Conservation (phyloP, 352 stramenopile genomes). For the Globisporangium okanoganense region DNA sequence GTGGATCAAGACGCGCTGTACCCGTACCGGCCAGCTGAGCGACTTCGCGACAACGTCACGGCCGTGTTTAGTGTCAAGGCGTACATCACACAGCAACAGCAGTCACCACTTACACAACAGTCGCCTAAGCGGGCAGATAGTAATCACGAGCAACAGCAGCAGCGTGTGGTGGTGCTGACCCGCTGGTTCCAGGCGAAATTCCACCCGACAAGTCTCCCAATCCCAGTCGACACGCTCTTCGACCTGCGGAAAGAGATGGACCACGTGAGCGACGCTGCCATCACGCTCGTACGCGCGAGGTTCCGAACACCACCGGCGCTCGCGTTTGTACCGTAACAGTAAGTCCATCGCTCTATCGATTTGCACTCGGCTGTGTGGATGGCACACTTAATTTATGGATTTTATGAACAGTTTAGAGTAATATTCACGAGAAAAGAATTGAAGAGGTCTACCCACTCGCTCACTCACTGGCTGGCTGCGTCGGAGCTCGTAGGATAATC, state of each 20-base stretch:
- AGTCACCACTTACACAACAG: neutral
- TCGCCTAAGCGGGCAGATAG: too few species aligned
- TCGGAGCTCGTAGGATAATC: neutral
- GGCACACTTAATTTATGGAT: neutral
- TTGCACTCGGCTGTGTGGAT: too few species aligned
- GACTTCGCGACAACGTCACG: neutral
- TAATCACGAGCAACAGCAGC: neutral
- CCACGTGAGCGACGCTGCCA: neutral
- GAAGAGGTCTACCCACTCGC: neutral
- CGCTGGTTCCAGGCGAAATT: slow-evolving; percentile 31
- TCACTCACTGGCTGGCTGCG: neutral
- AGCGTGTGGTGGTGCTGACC: slow-evolving; percentile 33
- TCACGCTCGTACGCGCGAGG: neutral
- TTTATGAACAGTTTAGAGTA: neutral
- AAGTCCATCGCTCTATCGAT: neutral
- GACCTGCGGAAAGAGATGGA: neutral
- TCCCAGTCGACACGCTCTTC: neutral
- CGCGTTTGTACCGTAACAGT: neutral
- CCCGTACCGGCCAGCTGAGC: slow-evolving; percentile 7
- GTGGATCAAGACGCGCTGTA: slow-evolving; percentile 10
- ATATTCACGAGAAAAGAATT: neutral
- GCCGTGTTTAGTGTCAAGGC: neutral
- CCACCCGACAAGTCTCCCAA: slow-evolving; percentile 1
- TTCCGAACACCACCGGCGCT: neutral
- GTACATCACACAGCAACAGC: neutral